Evolutionary conservation across 306 rosid species (phyloP), one percentile per base, ranked within the genome.

Genomic region (Echinosophora koreensis): DNA sequence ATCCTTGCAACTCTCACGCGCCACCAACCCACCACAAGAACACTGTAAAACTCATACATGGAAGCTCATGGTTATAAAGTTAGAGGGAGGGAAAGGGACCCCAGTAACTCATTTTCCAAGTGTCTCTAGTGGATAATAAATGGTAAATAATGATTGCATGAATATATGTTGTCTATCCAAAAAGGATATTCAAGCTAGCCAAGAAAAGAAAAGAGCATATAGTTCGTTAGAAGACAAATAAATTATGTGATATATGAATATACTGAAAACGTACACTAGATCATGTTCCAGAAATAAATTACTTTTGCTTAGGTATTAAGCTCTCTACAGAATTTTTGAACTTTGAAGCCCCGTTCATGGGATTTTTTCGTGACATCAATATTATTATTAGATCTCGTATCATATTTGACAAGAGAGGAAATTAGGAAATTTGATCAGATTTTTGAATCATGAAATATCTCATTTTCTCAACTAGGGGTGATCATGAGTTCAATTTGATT

Each of bases 1-100:
- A 22, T 11, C 58, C 38, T 59, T 56, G n/a, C n/a, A 35, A 35
- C 69, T 39, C 54, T 80, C 84, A 84, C 84, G 82, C 87, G 82
- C 82, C 80, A 71, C 56, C 52, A 27, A 2, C 11, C 10, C 14
- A 9, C 13, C 63, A 17, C 42, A 14, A 41, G 12, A 18, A 32
- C 27, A 61, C 38, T 3, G 56, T 66, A 68, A 80, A 80, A 46
- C 52, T 49, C 16, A 35, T 77, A 42, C 18, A 6, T 52, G 44
- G 61, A 16, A 63, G 18, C 5, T 65, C 15, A 35, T 44, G 47
- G 58, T 49, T 46, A 16, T 38, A 6, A 44, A 46, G n/a, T 61
- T 74, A 16, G 58, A 15, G 32, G 56, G 42, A 63, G 4, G 27
- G 54, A 34, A 0, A 34, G 44, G 55, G 78, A 71, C 32, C 69